Evolutionary conservation across 1,284 basidiomycete species (phyloP).

Genomic region (Austropuccinia psidii): DNA sequence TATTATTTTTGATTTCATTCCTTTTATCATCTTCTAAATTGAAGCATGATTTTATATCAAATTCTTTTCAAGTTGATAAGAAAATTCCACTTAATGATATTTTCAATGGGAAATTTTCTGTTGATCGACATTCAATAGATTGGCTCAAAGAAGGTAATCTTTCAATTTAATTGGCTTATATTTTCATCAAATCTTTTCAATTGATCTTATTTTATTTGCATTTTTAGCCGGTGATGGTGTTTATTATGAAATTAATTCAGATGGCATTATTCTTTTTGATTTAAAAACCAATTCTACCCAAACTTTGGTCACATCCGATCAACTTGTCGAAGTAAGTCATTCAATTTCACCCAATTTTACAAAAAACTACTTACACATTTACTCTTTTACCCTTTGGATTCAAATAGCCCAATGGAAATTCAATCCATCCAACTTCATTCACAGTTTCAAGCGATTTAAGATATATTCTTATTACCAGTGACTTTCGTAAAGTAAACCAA

Average conservation of each 20-base stretch:
- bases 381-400: constrained; percentile 36
- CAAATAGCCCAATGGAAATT: constrained; percentile 55
- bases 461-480: constrained; percentile 68
- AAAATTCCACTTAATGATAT: constrained; percentile 52
- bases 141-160: constrained; percentile 80
- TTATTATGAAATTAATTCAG: constrained; percentile 58
- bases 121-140: constrained; percentile 53
- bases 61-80: background rate
- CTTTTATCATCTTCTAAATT: background rate
- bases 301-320: constrained; percentile 54
- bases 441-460: constrained; percentile 77
- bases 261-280: constrained; percentile 63
- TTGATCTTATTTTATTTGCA: constrained; percentile 6
- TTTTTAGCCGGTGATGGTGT: constrained; percentile 75
- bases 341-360: background rate
- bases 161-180: background rate
- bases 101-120: constrained; percentile 75
- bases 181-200: background rate
- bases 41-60: background rate
- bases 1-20: background rate
- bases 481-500: constrained; percentile 64
- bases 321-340: constrained; percentile 59
- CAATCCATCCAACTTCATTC: constrained; percentile 60
- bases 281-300: constrained; percentile 68
- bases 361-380: background rate